A percentile compares a stretch with the other conserved stretches of the same genome.
These are phyloP conservation scores for Echites panduratus DNA, from an alignment of 257 asterid species.

Conservation along the genomic window DNA sequence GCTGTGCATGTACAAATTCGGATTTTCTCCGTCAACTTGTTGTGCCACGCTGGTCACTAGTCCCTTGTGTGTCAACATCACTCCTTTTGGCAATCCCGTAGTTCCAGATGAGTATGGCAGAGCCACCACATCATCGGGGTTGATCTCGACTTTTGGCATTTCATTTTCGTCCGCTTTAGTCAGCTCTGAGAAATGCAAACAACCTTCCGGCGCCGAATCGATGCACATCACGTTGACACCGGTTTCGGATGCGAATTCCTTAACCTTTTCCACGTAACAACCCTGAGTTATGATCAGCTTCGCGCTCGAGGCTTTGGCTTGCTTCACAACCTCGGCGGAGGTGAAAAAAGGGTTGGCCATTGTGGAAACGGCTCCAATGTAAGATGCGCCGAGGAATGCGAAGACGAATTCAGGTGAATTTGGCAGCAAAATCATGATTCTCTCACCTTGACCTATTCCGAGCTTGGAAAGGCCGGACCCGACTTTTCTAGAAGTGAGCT, in stretches of 20 bases:
- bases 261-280: conserved; percentile 45
- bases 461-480: conserved; percentile 55
- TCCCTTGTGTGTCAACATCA: conserved; percentile 89
- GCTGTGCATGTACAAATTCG: conserved; percentile 66
- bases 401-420: conserved; percentile 75
- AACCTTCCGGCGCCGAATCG: conserved; percentile 43
- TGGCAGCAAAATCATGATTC: conserved; percentile 78
- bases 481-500: conserved; percentile 36
- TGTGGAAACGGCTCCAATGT: conserved; percentile 61
- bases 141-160: conserved; percentile 49
- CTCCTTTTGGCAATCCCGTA: conserved; percentile 93
- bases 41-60: conserved; percentile 85
- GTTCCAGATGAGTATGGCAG: conserved; percentile 96
- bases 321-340: conserved; percentile 62
- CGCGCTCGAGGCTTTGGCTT: conserved; percentile 60
- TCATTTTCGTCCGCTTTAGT: conserved; percentile 43
- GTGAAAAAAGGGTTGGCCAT: conserved; percentile 88
- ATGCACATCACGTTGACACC: conserved; percentile 40
- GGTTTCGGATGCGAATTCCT: conserved; percentile 37
- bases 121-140: conserved; percentile 73
- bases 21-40: conserved; percentile 91
- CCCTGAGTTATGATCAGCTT: conserved; percentile 55
- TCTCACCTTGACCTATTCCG: conserved; percentile 62
- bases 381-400: conserved; percentile 80
- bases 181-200: conserved; percentile 49